These are phyloP conservation scores for Epichloe amarillans DNA, from an alignment of 2,329 filamentous ascomycete genomes.

Conservation along the genomic window DNA sequence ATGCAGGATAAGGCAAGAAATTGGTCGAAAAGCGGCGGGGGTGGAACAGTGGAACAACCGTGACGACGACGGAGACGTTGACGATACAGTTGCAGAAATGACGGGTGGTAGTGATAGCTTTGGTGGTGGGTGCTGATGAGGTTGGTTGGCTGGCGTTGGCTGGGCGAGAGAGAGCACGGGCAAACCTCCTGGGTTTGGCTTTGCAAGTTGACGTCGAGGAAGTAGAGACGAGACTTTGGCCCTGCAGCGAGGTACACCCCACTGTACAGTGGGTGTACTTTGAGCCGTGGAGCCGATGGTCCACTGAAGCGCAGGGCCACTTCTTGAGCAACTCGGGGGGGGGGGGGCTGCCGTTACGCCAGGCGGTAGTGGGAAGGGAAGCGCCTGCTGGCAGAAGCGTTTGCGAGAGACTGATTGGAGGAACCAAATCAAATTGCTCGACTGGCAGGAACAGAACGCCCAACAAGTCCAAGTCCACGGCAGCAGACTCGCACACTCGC, in stretches of 20 bases:
- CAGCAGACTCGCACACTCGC: background rate
- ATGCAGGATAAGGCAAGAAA: background rate
- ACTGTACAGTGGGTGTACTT: background rate
- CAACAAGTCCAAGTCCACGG: no score
- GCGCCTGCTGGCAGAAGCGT: background rate
- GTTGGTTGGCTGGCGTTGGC: slow-evolving; percentile 3
- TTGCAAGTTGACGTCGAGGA: background rate
- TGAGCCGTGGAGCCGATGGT: background rate
- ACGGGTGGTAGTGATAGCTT: background rate
- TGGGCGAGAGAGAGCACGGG: background rate
- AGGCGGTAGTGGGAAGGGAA: background rate
- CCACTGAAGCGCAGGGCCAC: background rate
- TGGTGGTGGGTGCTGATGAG: background rate
- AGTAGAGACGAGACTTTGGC: background rate
- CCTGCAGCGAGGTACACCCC: background rate
- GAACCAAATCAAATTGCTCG: background rate
- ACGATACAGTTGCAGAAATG: slow-evolving; percentile 1
- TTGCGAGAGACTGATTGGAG: background rate
- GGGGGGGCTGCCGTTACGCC: background rate
- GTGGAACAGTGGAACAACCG: background rate
- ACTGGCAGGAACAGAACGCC: background rate
- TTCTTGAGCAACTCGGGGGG: background rate
- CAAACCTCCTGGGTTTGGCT: background rate
- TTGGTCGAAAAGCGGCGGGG: background rate
- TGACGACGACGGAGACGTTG: background rate